Percentiles rank a stretch among this genome's conserved stretches.
phyloP scores from a whole-genome alignment of 768 basidiomycete genomes.

The Agaricus subrufescens region DNA sequence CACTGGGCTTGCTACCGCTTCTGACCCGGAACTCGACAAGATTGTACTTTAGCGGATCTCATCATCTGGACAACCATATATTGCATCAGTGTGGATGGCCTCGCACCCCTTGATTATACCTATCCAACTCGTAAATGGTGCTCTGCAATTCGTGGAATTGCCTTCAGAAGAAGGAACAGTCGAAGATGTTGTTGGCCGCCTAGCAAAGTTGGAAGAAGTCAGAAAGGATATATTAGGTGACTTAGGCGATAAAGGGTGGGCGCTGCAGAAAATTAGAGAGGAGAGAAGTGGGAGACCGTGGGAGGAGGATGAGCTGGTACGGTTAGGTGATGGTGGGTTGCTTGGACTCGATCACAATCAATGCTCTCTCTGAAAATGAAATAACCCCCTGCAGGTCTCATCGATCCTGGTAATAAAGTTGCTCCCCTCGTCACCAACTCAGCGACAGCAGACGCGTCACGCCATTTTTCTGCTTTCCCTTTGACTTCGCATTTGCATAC shows the following conservation, averaged over 20 bases:
- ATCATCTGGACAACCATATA: neutral
- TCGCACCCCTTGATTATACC: conserved; percentile 43
- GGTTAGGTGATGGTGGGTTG: conserved; percentile 56
- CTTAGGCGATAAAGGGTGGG: conserved; percentile 59
- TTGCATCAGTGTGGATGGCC: conserved; percentile 11
- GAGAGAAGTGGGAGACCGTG: conserved; percentile 59
- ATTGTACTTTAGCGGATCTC: neutral
- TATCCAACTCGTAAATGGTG: conserved; percentile 50
- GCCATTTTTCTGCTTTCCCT: conserved; percentile 67
- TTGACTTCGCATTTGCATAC: conserved; percentile 64
- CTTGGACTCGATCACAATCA: neutral
- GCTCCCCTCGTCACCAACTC: conserved; percentile 46
- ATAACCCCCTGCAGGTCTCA: conserved; percentile 37
- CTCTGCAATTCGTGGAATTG: conserved; percentile 61
- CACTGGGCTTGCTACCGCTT: neutral
- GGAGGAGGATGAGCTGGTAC: conserved; percentile 67
- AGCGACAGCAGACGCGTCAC: conserved; percentile 26
- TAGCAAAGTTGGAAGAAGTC: conserved; percentile 45
- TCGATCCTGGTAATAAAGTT: conserved; percentile 40
- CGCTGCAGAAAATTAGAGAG: conserved; percentile 56
- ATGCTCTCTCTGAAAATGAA: too few species aligned
- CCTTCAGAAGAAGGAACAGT: conserved; percentile 42
- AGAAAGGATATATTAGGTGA: conserved; percentile 47
- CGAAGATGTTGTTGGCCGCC: conserved; percentile 52
- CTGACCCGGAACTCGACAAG: neutral